These are phyloP conservation scores for Halophytophthora polymorphica DNA, from an alignment of 352 stramenopile species.

Conservation along the genomic window DNA sequence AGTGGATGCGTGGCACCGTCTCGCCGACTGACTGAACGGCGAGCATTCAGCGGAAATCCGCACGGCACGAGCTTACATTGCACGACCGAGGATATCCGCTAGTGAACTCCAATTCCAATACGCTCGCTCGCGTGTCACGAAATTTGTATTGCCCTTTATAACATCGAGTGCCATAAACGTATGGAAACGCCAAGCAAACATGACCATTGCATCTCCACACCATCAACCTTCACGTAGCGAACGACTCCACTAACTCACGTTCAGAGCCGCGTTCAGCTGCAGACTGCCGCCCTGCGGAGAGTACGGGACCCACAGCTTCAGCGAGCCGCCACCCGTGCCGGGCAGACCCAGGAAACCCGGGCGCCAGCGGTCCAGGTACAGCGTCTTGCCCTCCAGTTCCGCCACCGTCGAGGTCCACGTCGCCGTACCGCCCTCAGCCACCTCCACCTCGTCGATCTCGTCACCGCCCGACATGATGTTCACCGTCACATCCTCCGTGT, in stretches of 20 bases:
- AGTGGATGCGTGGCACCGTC: no score
- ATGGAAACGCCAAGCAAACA: no score
- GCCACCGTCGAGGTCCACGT: slow-evolving; percentile 9
- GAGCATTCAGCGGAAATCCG: no score
- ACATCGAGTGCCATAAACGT: no score
- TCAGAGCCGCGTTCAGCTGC: slow-evolving; percentile 33
- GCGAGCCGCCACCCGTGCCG: slow-evolving; percentile 41
- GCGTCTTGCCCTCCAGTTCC: slow-evolving; percentile 33
- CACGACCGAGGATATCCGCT: no score
- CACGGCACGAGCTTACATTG: no score
- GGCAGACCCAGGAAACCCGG: slow-evolving; percentile 36
- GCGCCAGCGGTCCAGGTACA: slow-evolving; percentile 53
- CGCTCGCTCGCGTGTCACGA: no score
- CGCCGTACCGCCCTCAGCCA: neutral
- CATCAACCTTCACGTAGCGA: no score
- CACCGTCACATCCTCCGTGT: slow-evolving; percentile 3
- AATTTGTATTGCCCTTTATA: no score
- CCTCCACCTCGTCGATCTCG: neutral
- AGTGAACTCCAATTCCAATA: no score
- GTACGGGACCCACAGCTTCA: slow-evolving; percentile 40
- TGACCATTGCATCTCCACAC: no score
- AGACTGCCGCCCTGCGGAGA: slow-evolving; percentile 19
- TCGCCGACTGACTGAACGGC: no score
- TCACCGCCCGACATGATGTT: slow-evolving; percentile 1
- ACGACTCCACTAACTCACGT: slow-evolving; percentile 26